Evolutionary conservation across 83 land plant genomes (phyloP), one percentile per base, ranked within the genome.

Genomic region (Picea mariana): DNA sequence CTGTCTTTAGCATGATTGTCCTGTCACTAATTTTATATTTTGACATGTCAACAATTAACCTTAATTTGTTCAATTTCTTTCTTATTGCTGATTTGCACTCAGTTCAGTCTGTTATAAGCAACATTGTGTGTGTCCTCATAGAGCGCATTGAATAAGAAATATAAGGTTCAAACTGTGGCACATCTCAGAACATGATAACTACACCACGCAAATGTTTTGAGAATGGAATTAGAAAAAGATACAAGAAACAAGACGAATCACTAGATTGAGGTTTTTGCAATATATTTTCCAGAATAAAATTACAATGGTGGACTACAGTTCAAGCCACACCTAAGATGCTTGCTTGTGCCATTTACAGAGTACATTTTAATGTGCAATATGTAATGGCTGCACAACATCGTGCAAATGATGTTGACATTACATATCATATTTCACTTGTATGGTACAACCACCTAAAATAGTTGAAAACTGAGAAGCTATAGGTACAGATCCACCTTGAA

Each of bases 291-390:
- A 75, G 17, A 47, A 49, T 21, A 42, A 73, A 47, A 47, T 44
- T 47, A 75, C 77, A 73, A 73, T n/a, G 77, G 77, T 42, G 59
- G 77, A 23, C 77, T 75, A 21, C 9, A 44, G 24, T 47, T 75
- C 59, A 20, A 75, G 59, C 77, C 24, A 75, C 58, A 75, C 26
- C 13, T 75, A 49, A 75, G 12, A 75, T 75, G 77, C 23, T 18
- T 75, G 47, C 59, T 47, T 69, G n/a, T 38, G 9, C 9, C 77
- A 44, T 3, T 55, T 55, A 73, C 47, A 40, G 23, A 3, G 23
- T 75, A 13, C 11, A 44, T 49, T 75, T 47, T n/a, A 75, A 55
- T 75, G 26, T 21, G 58, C 55, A 69, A 38, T 73, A 47, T 52
- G n/a, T 69, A 27, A 69, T 69, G 31, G 16, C 7, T 69, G 75